Base-by-base conservation (phyloP, 2,329 filamentous ascomycete genomes). In the Sphaerostilbella broomeana region DNA sequence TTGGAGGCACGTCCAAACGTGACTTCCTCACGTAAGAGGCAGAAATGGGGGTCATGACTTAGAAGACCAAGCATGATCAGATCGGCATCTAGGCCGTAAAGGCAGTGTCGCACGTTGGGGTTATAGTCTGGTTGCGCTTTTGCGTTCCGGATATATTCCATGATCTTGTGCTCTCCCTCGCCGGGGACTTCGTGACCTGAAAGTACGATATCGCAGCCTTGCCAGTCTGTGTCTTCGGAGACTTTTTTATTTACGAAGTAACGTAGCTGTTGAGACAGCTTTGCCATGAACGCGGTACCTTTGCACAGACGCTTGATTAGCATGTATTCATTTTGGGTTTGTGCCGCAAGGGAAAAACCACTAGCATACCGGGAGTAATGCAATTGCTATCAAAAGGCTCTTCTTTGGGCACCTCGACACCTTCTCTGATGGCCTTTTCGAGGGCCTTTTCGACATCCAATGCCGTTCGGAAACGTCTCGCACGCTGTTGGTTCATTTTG, bases 211-310 rank as follows among this genome's bases (percentile, higher is more conserved):
- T 97, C 89, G 49, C 94, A 92, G 44, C 86, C 86, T 66, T 98
- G 92, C 92, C 92, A 98, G 55, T 98, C 92, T 33, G 82, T 79
- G 61, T 98, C 92, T 62, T 98, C 90, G 3, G 88, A 92, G 9
- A 98, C 82, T 66, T 98, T 98, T 68, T 98, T 98, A 70, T 86
- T 94, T 70, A 98, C 84, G 64, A 98, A 98, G 62, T 98, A 98
- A 64, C 94, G 94, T 48, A 98, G 71, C 64, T 98, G 94, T 52
- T 81, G 75, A 5, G 92, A 94, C 54, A 98, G 73, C 63, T 90
- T 94, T 32, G 90, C 88, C 92, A 98, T 98, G 63, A 98, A 98
- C 52, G 85, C 87, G 22, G 92, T 98, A 47, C 75, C 65, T 75
- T n/a, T n/a, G 35, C 19, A 13, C 11, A 18, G 5, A 10, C 40